A percentile compares a stretch with the other conserved stretches of the same genome.
phyloP scores from a whole-genome alignment of 78 protist species.

The Dictyostelium citrinum region DNA sequence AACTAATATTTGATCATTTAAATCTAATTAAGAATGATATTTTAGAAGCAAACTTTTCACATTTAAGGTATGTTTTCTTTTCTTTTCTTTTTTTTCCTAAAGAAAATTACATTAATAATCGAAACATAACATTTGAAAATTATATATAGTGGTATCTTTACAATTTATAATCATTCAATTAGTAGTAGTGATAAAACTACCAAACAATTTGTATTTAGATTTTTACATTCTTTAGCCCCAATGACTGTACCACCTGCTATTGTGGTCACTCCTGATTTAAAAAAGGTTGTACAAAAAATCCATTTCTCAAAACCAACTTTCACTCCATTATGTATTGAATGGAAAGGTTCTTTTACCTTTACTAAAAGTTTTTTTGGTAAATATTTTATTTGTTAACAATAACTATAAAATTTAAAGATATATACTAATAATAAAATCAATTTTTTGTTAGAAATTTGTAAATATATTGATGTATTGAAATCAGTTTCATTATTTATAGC shows the following conservation, averaged over 20 bases:
- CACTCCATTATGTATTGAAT: conserved; percentile 39
- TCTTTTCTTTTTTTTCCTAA: not conserved
- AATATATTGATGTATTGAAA: conserved; percentile 44
- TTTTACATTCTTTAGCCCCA: conserved; percentile 53
- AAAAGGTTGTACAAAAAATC: conserved; percentile 4
- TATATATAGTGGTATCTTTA: conserved; percentile 18
- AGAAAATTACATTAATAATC: too few relatives aligned
- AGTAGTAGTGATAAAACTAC: conserved; percentile 29
- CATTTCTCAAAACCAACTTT: conserved; percentile 16
- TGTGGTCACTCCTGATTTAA: not conserved
- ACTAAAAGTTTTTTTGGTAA: conserved; percentile 41
- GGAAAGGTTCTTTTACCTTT: conserved; percentile 48
- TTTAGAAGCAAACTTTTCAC: not conserved
- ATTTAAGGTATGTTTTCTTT: conserved; percentile 1
- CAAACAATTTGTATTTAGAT: conserved; percentile 36
- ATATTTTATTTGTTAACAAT: too few relatives aligned
- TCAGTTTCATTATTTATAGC: conserved; percentile 17
- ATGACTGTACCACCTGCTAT: not conserved
- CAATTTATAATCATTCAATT: conserved; percentile 30
- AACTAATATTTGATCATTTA: conserved; percentile 55
- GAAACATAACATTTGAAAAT: too few relatives aligned
- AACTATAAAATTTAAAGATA: too few relatives aligned
- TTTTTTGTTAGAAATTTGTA: not conserved
- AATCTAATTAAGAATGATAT: conserved; percentile 49
- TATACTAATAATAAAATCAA: too few relatives aligned